A percentile compares a stretch with the other conserved stretches of the same genome.
Conservation (phyloP, 1,284 basidiomycete species). For the Heterobasidion occidentale region DNA sequence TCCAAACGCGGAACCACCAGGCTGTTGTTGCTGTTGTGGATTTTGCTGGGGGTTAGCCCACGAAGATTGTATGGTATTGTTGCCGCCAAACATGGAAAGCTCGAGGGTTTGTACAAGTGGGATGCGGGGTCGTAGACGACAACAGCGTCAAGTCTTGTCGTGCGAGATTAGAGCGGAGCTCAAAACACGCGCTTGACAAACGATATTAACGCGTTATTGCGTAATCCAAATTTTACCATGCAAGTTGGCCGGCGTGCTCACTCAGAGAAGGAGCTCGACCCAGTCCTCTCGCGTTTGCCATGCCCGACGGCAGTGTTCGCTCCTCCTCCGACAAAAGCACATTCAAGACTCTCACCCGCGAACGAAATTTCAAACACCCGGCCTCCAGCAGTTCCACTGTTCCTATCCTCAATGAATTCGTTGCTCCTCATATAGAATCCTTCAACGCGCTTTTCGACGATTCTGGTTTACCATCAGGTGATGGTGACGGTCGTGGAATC, state of each 20-base stretch:
- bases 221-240: conserved; percentile 6
- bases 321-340: conserved; percentile 27
- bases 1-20: conserved; percentile 31
- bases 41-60: conserved; percentile 58
- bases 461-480: conserved; percentile 61
- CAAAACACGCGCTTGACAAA: conserved; percentile 10
- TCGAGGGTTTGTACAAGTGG: conserved; percentile 1
- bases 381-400: conserved; percentile 64
- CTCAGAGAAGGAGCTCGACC: no score
- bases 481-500: conserved; percentile 75
- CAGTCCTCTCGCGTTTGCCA: conserved; percentile 14
- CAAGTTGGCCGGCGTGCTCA: not conserved
- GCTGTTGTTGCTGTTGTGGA: conserved; percentile 29
- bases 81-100: conserved; percentile 44
- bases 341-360: conserved; percentile 84
- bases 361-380: conserved; percentile 78
- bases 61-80: conserved; percentile 41
- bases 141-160: conserved; percentile 3
- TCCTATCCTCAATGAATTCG: conserved; percentile 87
- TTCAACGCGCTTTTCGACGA: conserved; percentile 96
- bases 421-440: conserved; percentile 90
- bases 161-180: conserved; percentile 16
- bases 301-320: conserved; percentile 26
- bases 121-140: conserved; percentile 2
- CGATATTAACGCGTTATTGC: conserved; percentile 7